phyloP scores from a whole-genome alignment of 2,329 filamentous ascomycete species.

The Aschersonia sp. region DNA sequence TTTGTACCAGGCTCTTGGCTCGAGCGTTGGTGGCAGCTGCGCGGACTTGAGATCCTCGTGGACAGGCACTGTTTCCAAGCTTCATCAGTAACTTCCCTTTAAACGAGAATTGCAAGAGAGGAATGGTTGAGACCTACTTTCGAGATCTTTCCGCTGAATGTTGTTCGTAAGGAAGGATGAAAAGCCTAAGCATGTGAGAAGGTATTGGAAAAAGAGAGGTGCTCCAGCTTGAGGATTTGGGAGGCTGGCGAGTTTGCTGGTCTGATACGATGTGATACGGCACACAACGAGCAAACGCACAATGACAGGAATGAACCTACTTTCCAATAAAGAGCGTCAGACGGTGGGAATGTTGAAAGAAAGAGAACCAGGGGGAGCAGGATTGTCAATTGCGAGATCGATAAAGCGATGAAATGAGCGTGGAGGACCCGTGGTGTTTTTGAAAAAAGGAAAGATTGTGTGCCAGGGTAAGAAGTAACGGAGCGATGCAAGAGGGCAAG shows the following conservation, averaged over 20 bases:
- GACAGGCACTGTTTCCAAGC: conserved; percentile 2
- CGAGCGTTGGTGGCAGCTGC: neutral
- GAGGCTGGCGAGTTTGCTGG: too few relatives aligned
- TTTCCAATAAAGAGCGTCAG: neutral
- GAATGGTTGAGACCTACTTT: too few relatives aligned
- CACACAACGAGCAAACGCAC: neutral
- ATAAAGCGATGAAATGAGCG: neutral
- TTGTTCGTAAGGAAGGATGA: too few relatives aligned
- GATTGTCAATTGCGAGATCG: neutral
- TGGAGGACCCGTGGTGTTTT: neutral
- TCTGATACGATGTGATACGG: too few relatives aligned
- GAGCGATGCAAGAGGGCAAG: neutral
- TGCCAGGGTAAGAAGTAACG: neutral
- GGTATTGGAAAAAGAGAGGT: too few relatives aligned
- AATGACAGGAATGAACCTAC: neutral
- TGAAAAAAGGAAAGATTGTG: neutral
- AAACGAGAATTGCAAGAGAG: too few relatives aligned
- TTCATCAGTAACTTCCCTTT: neutral
- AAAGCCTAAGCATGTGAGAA: too few relatives aligned
- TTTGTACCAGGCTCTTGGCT: neutral
- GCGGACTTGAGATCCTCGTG: neutral
- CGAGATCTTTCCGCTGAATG: too few relatives aligned
- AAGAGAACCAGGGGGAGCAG: neutral
- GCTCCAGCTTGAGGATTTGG: too few relatives aligned
- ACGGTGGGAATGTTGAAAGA: neutral